Evolutionary conservation across 345 rosid genomes (phyloP).

Genomic region (Rhodamnia argentea): DNA sequence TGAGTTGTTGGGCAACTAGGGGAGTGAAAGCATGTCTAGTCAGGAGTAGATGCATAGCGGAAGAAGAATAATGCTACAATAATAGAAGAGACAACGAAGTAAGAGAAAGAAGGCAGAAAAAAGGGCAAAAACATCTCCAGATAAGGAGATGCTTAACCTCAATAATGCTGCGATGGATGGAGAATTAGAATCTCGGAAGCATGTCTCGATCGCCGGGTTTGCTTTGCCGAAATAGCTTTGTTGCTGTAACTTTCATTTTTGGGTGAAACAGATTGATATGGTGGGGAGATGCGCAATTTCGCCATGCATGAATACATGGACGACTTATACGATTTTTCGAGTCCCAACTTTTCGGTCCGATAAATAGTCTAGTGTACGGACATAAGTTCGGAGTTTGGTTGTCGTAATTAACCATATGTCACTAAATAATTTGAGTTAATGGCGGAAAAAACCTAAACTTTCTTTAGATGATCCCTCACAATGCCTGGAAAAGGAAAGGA

Average conservation of each 20-base stretch:
- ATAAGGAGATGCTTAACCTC: slow-evolving; percentile 51
- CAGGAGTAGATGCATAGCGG: slow-evolving; percentile 11
- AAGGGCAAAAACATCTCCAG: slow-evolving; percentile 1
- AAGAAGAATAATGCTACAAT: slow-evolving; percentile 28
- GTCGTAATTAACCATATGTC: background rate
- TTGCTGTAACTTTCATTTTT: background rate
- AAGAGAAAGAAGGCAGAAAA: background rate
- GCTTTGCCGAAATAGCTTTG: background rate
- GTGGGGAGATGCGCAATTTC: background rate
- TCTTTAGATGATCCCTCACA: background rate
- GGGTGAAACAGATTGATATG: background rate
- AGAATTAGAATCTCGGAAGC: slow-evolving; percentile 37
- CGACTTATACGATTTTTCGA: background rate
- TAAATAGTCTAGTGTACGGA: background rate
- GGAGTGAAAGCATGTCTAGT: slow-evolving; percentile 23
- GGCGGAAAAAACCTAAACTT: background rate
- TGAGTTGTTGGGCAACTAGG: slow-evolving; percentile 21
- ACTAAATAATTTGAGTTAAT: background rate
- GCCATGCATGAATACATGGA: background rate
- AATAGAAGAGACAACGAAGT: slow-evolving; percentile 31
- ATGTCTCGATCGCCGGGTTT: slow-evolving; percentile 7
- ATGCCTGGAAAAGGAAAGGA: background rate
- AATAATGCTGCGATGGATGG: slow-evolving; percentile 33
- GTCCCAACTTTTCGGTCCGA: background rate
- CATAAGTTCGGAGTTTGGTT: background rate